Percentiles rank a stretch among this genome's conserved stretches.
These are phyloP conservation scores for Immersiporthe knoxdaviesiana DNA, from an alignment of 2,329 filamentous ascomycete species.

Conservation along the genomic window DNA sequence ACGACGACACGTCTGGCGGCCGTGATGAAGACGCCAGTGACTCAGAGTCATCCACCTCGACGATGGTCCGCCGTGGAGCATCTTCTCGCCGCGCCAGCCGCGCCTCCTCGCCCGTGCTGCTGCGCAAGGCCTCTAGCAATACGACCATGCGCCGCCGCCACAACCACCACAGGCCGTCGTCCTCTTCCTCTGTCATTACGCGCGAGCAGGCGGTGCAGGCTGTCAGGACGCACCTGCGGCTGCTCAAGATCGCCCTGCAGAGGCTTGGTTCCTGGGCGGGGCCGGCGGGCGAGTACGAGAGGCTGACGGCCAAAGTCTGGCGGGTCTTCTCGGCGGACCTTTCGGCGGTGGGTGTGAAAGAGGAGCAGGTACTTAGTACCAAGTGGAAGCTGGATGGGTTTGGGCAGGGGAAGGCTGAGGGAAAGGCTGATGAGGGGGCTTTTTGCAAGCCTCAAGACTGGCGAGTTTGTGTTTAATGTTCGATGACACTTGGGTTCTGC, in stretches of 20 bases:
- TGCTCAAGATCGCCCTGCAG: constrained; percentile 15
- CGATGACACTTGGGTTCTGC: background rate
- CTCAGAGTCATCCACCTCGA: background rate
- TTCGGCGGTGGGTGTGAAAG: background rate
- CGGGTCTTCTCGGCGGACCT: background rate
- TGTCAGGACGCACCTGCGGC: constrained; percentile 6
- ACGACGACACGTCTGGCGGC: background rate
- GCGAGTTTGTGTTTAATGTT: background rate
- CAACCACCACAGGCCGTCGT: background rate
- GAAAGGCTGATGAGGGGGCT: background rate
- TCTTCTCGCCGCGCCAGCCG: background rate
- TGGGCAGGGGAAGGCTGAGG: constrained; percentile 4
- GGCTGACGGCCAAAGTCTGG: constrained; percentile 8
- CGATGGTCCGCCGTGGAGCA: background rate
- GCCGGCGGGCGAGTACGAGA: constrained; percentile 11
- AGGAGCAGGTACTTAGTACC: constrained; percentile 9
- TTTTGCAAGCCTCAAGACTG: constrained; percentile 1
- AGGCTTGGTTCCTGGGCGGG: constrained; percentile 6
- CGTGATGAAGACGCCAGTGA: background rate
- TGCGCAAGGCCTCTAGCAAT: background rate
- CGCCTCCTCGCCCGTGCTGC: background rate
- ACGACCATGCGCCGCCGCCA: background rate
- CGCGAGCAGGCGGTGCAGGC: constrained; percentile 12
- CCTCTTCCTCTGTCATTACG: background rate
- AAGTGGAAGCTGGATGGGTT: constrained; percentile 15